These are phyloP conservation scores for Botrytis tulipae DNA, from an alignment of 2,329 filamentous ascomycete species.

Conservation along the genomic window DNA sequence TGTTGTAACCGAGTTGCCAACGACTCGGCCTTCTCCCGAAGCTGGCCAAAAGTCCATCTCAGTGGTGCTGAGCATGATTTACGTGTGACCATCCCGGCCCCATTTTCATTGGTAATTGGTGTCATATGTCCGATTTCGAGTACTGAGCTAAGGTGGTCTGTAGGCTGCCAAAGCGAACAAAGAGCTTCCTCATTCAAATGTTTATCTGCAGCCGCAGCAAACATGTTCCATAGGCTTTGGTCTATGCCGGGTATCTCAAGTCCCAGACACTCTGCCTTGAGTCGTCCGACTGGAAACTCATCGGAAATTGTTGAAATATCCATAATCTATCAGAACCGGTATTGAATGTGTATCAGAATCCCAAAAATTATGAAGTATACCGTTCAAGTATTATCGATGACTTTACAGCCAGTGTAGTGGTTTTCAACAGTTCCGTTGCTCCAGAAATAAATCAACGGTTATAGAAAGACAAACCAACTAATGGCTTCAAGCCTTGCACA, in stretches of 20 bases:
- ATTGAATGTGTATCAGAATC: neutral
- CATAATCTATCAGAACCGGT: neutral
- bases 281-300: too few relatives aligned
- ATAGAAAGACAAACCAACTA: neutral
- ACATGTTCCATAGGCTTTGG: constrained; percentile 20
- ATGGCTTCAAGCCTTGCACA: neutral
- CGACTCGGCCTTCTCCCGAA: neutral
- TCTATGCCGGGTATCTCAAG: neutral
- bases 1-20: constrained; percentile 1
- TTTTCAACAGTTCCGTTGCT: neutral
- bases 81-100: too few relatives aligned
- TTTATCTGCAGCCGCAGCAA: constrained; percentile 1
- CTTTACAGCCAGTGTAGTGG: neutral
- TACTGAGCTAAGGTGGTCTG: neutral
- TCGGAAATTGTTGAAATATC: neutral
- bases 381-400: neutral
- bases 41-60: constrained; percentile 10
- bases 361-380: neutral
- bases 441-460: neutral
- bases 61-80: neutral
- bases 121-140: neutral
- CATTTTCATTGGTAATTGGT: neutral
- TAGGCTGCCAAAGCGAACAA: constrained; percentile 17
- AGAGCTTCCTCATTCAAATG: constrained; percentile 14
- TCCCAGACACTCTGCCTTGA: neutral